These are phyloP conservation scores for Trichoderma koningiopsis DNA, from an alignment of 2,329 filamentous ascomycete genomes.

Conservation along the genomic window DNA sequence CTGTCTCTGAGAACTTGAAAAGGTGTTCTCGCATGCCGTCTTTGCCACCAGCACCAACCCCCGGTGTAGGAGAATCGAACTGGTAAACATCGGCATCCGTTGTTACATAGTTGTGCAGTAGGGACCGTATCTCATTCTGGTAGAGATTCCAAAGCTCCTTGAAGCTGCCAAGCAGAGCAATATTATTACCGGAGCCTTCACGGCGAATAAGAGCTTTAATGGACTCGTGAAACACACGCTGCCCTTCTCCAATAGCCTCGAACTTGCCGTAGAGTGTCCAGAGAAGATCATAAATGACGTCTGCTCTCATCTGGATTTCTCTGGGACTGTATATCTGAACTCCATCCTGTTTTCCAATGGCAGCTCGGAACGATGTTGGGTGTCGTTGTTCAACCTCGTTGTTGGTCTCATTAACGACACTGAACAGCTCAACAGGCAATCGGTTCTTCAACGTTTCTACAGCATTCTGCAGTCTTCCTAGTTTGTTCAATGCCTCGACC, in stretches of 20 bases:
- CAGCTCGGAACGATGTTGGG: constrained; percentile 74
- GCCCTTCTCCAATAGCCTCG: constrained; percentile 93
- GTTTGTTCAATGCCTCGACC: constrained; percentile 85
- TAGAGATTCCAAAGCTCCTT: constrained; percentile 97
- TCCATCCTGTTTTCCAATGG: constrained; percentile 56
- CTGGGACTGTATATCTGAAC: constrained; percentile 66
- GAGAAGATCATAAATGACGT: constrained; percentile 87
- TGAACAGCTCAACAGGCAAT: constrained; percentile 89
- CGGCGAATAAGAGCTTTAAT: constrained; percentile 82
- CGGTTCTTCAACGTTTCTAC: constrained; percentile 91
- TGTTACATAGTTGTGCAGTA: constrained; percentile 94
- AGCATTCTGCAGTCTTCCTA: constrained; percentile 81
- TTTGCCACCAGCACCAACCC: constrained; percentile 48
- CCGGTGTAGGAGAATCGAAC: constrained; percentile 57
- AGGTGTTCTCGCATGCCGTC: constrained; percentile 63
- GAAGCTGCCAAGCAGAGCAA: constrained; percentile 78
- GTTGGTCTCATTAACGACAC: constrained; percentile 92
- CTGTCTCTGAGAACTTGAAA: constrained; percentile 84
- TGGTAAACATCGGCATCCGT: constrained; percentile 80
- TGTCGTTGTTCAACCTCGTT: constrained; percentile 91
- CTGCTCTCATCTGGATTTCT: constrained; percentile 75
- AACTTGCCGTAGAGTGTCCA: constrained; percentile 96
- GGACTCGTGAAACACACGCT: constrained; percentile 90
- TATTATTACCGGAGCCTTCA: constrained; percentile 68
- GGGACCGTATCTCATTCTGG: constrained; percentile 93